A percentile compares a stretch with the other conserved stretches of the same genome.
Evolutionary conservation across 306 rosid genomes (phyloP).

Genomic region (Quercus glauca): DNA sequence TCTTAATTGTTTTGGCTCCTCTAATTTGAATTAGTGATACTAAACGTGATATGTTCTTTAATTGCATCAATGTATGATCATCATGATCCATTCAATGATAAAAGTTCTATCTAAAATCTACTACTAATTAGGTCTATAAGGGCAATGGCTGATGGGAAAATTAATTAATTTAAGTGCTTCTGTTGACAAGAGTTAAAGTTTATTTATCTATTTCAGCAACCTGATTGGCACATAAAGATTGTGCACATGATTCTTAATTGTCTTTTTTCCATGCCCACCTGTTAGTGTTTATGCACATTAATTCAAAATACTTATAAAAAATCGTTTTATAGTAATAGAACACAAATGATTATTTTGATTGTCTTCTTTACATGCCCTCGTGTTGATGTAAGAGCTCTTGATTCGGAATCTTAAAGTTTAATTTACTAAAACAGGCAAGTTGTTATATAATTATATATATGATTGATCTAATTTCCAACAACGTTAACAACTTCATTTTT

Average conservation of each 20-base stretch:
- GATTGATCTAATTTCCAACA: constrained; percentile 15
- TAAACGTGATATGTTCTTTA: too few relatives aligned
- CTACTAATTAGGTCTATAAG: neutral
- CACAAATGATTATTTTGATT: constrained; percentile 3
- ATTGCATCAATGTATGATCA: too few relatives aligned
- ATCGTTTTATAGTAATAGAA: neutral
- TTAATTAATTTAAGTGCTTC: too few relatives aligned
- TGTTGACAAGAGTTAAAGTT: neutral
- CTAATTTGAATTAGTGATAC: too few relatives aligned
- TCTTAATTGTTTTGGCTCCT: neutral
- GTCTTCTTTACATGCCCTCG: constrained; percentile 9
- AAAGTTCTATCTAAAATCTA: neutral
- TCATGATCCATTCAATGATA: neutral
- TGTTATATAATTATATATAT: neutral
- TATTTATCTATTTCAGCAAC: neutral
- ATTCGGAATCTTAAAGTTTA: constrained; percentile 26
- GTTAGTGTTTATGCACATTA: neutral
- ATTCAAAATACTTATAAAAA: neutral
- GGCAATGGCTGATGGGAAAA: neutral
- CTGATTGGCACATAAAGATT: neutral
- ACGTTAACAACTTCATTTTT: too few relatives aligned
- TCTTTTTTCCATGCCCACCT: neutral
- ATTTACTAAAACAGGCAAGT: constrained; percentile 11
- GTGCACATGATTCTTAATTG: neutral
- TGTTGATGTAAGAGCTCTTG: constrained; percentile 17